These are phyloP conservation scores for Lippia alba DNA, from an alignment of 305 asterid species.

Conservation along the genomic window DNA sequence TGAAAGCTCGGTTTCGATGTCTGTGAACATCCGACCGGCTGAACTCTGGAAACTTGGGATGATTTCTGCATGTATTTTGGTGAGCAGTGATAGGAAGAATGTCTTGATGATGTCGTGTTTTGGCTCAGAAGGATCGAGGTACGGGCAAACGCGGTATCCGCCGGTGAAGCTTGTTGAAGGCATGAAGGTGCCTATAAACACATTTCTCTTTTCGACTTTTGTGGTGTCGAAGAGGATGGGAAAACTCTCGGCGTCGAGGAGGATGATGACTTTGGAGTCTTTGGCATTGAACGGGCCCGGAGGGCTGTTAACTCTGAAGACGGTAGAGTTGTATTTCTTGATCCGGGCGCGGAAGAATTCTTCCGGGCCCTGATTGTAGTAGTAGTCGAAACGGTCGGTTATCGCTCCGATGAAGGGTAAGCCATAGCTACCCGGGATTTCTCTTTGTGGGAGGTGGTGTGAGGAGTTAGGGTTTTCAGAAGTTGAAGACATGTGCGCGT, in stretches of 20 bases:
- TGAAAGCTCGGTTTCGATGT: constrained; percentile 41
- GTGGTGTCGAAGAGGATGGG: constrained; percentile 57
- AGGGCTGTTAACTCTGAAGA: constrained; percentile 47
- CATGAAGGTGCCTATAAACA: constrained; percentile 55
- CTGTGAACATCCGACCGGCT: constrained; percentile 27
- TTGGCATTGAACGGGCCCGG: constrained; percentile 55
- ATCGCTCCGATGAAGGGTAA: constrained; percentile 42
- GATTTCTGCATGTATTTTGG: constrained; percentile 26
- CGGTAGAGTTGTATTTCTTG: constrained; percentile 46
- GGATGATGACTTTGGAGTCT: constrained; percentile 38
- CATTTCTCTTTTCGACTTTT: constrained; percentile 47
- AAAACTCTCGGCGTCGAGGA: constrained; percentile 51
- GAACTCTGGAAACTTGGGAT: constrained; percentile 43
- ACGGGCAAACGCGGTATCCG: constrained; percentile 54
- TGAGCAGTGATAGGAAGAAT: constrained; percentile 33
- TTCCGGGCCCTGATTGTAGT: constrained; percentile 46
- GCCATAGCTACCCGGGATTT: too few species aligned
- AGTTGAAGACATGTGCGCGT: too few species aligned
- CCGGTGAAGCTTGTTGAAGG: constrained; percentile 52
- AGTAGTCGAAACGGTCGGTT: constrained; percentile 44
- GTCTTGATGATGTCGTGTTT: constrained; percentile 40
- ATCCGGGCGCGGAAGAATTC: constrained; percentile 45
- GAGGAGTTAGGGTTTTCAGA: too few species aligned
- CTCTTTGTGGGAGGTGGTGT: too few species aligned
- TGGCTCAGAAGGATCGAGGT: constrained; percentile 46